Evolutionary conservation across 345 rosid species (phyloP), one percentile per base, ranked within the genome.

Genomic region (Arabis hirsuta): DNA sequence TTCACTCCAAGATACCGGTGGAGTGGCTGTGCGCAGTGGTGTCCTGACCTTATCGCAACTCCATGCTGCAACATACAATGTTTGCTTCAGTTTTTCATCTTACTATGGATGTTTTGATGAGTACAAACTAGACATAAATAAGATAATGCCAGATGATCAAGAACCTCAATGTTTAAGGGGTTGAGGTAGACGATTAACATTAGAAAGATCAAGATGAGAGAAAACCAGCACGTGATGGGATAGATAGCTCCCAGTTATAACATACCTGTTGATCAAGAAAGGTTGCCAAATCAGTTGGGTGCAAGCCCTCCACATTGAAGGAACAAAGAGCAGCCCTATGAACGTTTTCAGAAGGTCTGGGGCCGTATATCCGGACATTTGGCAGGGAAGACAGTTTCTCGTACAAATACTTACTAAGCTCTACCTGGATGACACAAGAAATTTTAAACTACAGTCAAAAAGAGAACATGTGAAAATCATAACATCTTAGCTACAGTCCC

Each of bases 21-120:
- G 44, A 94, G 96, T 47, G 97, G 97, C 76, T 91, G 98, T 1
- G 98, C 91, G 13, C 98, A 94, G 73, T 94, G 98, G 79, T 91
- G 98, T 69, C 98, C 98, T 12, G 97, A 88, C 84, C 98, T 85
- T 76, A 91, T 84, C 4, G 98, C 98, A 72, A 91, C 96, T 24
- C 98, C 98, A 66, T 94, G 96, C 98, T 94, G 98, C 57, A 62
- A 76, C 58, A 69, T 65, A 41, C 69, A 76, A 62, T 34, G 9
- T 27, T 41, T 44, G 9, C 39, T 2, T 61, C 56, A 39, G 70
- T 65, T 69, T 38, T 67, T 67, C 16, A 59, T 52, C 56, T 3
- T 43, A 43, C 26, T 11, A 24, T 12, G 3, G 42, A 61, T 24
- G 34, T 50, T 59, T 7, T 48, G 7, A 55, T 16, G 56, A 53